Evolutionary conservation across 352 stramenopile species (phyloP).

Genomic region (Globisporangium rhizosaccharum): DNA sequence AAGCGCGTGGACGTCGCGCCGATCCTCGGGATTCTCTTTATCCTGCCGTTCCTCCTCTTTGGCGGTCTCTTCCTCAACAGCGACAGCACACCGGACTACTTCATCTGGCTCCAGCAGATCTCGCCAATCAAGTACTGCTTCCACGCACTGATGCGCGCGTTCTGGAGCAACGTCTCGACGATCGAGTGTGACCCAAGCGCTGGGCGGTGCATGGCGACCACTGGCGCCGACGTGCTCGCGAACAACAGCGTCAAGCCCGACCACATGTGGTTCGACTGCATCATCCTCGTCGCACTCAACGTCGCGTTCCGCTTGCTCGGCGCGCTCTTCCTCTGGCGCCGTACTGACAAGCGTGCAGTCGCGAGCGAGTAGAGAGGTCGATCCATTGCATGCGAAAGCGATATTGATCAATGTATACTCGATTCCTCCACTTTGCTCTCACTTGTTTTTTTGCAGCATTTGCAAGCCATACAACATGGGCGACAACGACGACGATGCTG

Average conservation of each 20-base stretch:
- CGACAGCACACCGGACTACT: slow-evolving; percentile 24
- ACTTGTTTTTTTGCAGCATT: too few relatives aligned
- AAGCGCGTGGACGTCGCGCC: slow-evolving; percentile 23
- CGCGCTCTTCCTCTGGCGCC: slow-evolving; percentile 22
- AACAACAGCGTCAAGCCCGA: slow-evolving; percentile 18
- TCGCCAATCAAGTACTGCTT: slow-evolving; percentile 37
- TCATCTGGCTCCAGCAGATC: slow-evolving; percentile 30
- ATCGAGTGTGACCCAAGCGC: slow-evolving; percentile 19
- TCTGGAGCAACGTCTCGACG: slow-evolving; percentile 19
- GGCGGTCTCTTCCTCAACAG: slow-evolving; percentile 32
- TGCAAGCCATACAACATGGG: too few relatives aligned
- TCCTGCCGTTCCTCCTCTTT: slow-evolving; percentile 30
- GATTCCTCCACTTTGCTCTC: not conserved
- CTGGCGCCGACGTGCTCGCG: slow-evolving; percentile 23
- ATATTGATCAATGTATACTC: not conserved
- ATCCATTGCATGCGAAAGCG: not conserved
- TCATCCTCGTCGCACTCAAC: slow-evolving; percentile 26
- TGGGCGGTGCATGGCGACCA: slow-evolving; percentile 14
- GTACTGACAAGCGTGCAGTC: slow-evolving; percentile 9
- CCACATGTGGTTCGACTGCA: slow-evolving; percentile 18
- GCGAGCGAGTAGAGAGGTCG: not conserved
- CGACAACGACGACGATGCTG: slow-evolving; percentile 1
- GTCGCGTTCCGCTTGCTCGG: slow-evolving; percentile 26
- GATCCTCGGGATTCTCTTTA: slow-evolving; percentile 25
- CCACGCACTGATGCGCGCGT: slow-evolving; percentile 29